These are phyloP conservation scores for Flaveria trinervia DNA, from an alignment of 129 eudicot genomes.

Conservation along the genomic window DNA sequence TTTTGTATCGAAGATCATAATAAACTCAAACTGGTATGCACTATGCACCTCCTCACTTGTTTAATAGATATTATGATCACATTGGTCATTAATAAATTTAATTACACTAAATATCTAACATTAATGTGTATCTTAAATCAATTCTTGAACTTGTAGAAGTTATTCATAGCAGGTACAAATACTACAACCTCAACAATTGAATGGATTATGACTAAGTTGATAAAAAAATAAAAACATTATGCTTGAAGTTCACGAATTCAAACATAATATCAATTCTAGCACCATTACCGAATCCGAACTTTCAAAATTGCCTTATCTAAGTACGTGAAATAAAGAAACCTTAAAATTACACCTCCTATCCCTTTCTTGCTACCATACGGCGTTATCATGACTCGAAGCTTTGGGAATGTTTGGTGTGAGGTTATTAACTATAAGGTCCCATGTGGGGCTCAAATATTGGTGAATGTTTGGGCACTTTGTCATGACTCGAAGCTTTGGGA, in stretches of 20 bases:
- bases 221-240: conserved; percentile 30
- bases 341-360: conserved; percentile 27
- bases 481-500: conserved; percentile 29
- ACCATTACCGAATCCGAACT: neutral
- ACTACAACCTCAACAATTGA: conserved; percentile 33
- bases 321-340: conserved; percentile 27
- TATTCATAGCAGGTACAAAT: conserved; percentile 30
- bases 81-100: too few relatives aligned
- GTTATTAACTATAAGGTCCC: conserved; percentile 37
- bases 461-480: conserved; percentile 36
- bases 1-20: too few relatives aligned
- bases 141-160: conserved; percentile 7
- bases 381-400: too few relatives aligned
- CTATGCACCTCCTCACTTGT: too few relatives aligned
- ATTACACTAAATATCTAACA: too few relatives aligned
- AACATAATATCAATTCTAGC: neutral
- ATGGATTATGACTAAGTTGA: conserved; percentile 35
- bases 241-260: conserved; percentile 25
- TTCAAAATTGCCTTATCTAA: conserved; percentile 17
- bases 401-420: too few relatives aligned
- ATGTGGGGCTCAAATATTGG: conserved; percentile 9
- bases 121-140: too few relatives aligned
- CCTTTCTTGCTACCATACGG: conserved; percentile 30
- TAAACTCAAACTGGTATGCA: too few relatives aligned
- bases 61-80: too few relatives aligned